Evolutionary conservation across 1,139 yeast species (phyloP).

Genomic region (Diutina siamensis): DNA sequence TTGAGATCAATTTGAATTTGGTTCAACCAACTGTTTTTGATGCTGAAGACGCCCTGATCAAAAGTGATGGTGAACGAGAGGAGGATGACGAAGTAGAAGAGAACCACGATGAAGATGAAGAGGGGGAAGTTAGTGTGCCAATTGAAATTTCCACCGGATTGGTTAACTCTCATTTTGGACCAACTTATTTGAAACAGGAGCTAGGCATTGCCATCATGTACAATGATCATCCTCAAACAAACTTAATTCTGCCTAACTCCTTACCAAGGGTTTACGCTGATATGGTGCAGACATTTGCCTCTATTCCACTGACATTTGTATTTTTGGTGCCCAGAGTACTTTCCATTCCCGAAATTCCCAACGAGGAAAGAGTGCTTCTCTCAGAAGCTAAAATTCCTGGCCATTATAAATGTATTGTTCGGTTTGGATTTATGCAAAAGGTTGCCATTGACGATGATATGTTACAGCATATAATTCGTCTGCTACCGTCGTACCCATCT

Average conservation of each 20-base stretch:
- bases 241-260: conserved; percentile 26
- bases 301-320: conserved; percentile 31
- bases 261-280: conserved; percentile 30
- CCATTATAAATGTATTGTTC: conserved; percentile 32
- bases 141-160: conserved; percentile 12
- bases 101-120: conserved; percentile 4
- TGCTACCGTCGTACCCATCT: conserved; percentile 12
- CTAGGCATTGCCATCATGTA: conserved; percentile 33
- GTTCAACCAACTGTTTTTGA: background rate
- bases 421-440: conserved; percentile 38
- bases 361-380: conserved; percentile 26
- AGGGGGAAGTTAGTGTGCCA: conserved; percentile 2
- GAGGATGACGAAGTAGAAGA: conserved; percentile 5
- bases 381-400: conserved; percentile 30
- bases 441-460: conserved; percentile 18
- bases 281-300: conserved; percentile 24
- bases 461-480: conserved; percentile 16
- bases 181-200: conserved; percentile 14
- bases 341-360: conserved; percentile 27
- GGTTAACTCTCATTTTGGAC: conserved; percentile 12
- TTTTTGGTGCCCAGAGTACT: conserved; percentile 30
- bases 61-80: conserved; percentile 7
- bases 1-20: background rate
- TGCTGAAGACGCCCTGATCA: conserved; percentile 6
- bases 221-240: conserved; percentile 19